These are phyloP conservation scores for Candida anutae DNA, from an alignment of 1,139 yeast genomes.

Conservation along the genomic window DNA sequence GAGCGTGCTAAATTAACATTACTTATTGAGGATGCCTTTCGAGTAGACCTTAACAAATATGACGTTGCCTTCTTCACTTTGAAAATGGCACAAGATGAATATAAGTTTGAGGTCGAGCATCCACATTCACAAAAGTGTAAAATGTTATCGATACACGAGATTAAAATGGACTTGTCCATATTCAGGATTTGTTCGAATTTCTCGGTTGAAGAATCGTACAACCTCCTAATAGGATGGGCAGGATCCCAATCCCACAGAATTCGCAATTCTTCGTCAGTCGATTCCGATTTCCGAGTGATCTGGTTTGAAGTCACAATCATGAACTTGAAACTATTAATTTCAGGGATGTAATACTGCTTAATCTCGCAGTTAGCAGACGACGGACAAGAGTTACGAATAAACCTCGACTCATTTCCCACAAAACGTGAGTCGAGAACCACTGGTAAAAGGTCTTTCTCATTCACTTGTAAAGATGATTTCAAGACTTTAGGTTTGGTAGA, in stretches of 20 bases:
- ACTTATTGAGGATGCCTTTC: conserved; percentile 42
- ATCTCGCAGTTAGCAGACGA: conserved; percentile 61
- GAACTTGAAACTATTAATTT: conserved; percentile 41
- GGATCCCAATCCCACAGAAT: conserved; percentile 87
- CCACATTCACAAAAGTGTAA: conserved; percentile 55
- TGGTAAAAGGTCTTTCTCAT: conserved; percentile 21
- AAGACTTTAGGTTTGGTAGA: conserved; percentile 76
- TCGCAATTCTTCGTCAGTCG: conserved; percentile 51
- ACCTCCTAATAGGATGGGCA: conserved; percentile 60
- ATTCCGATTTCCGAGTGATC: conserved; percentile 28
- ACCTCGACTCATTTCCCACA: conserved; percentile 71
- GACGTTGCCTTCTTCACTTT: conserved; percentile 58
- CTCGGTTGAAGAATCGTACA: conserved; percentile 26
- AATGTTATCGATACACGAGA: conserved; percentile 55
- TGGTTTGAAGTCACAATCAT: conserved; percentile 51
- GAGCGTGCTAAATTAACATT: conserved; percentile 30
- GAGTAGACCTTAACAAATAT: conserved; percentile 47
- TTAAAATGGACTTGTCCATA: conserved; percentile 44
- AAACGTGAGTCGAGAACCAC: conserved; percentile 72
- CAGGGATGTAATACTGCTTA: conserved; percentile 43
- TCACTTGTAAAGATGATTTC: conserved; percentile 31
- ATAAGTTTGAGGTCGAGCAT: conserved; percentile 43
- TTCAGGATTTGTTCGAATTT: conserved; percentile 45
- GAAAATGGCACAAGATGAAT: conserved; percentile 45
- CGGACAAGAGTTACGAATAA: conserved; percentile 66